These are phyloP conservation scores for Termitomyces sp. DNA, from an alignment of 768 basidiomycete genomes.

Conservation along the genomic window DNA sequence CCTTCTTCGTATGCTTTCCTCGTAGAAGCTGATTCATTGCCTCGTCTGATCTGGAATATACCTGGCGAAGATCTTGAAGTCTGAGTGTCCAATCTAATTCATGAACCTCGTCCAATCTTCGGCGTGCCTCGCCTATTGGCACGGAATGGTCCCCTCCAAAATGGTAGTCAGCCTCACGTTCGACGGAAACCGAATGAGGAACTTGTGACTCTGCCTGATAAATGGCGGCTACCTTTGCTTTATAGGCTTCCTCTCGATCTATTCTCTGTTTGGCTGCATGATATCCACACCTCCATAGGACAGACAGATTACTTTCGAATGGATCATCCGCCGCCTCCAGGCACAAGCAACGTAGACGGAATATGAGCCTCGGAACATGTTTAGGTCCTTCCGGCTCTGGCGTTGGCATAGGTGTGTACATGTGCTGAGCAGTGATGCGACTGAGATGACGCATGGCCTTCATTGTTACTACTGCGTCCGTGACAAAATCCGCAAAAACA, in stretches of 20 bases:
- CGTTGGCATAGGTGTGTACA: constrained; percentile 47
- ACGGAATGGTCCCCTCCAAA: constrained; percentile 65
- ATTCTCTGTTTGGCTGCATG: constrained; percentile 66
- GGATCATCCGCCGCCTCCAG: constrained; percentile 82
- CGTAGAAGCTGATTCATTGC: constrained; percentile 39
- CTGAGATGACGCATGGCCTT: constrained; percentile 74
- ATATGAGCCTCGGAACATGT: constrained; percentile 52
- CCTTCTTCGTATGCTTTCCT: constrained; percentile 24
- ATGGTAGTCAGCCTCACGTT: constrained; percentile 47
- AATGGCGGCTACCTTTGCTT: constrained; percentile 71
- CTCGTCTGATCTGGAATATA: constrained; percentile 47
- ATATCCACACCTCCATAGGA: constrained; percentile 69
- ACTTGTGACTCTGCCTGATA: constrained; percentile 32
- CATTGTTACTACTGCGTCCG: constrained; percentile 59
- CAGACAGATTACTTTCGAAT: constrained; percentile 71
- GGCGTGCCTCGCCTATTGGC: constrained; percentile 64
- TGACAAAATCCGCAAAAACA: constrained; percentile 67
- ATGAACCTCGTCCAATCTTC: constrained; percentile 64
- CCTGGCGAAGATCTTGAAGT: constrained; percentile 38
- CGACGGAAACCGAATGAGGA: constrained; percentile 17
- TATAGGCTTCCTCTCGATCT: constrained; percentile 78
- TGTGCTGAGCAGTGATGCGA: constrained; percentile 46
- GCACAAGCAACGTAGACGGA: constrained; percentile 57
- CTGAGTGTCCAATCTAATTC: constrained; percentile 69
- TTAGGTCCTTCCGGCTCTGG: constrained; percentile 76